Conservation (phyloP, 2,329 filamentous ascomycete species). For the Passalora sequoiae region DNA sequence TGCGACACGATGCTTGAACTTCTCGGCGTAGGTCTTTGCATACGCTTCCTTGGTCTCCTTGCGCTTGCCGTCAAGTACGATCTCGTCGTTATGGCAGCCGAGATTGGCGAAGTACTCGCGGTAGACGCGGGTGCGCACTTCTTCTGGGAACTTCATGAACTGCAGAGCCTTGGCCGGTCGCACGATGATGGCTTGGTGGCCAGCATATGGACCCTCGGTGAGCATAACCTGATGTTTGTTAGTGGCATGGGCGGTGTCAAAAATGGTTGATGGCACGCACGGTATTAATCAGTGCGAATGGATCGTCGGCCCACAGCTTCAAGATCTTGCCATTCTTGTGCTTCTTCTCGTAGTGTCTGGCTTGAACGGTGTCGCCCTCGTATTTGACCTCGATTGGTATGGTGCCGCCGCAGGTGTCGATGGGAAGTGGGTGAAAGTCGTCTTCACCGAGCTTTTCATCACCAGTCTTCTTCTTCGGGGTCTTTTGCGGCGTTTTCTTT, state of each 20-base stretch:
- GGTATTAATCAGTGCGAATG: slow-evolving; percentile 32
- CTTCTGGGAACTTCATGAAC: slow-evolving; percentile 29
- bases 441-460: slow-evolving; percentile 14
- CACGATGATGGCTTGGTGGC: slow-evolving; percentile 34
- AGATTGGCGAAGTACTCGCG: slow-evolving; percentile 29
- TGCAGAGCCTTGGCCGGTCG: slow-evolving; percentile 33
- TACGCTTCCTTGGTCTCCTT: slow-evolving; percentile 25
- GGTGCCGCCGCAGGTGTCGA: slow-evolving; percentile 11
- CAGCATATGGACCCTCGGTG: slow-evolving; percentile 30
- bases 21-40: slow-evolving; percentile 31
- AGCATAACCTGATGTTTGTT: slow-evolving; percentile 22
- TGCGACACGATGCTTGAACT: slow-evolving; percentile 30
- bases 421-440: slow-evolving; percentile 16
- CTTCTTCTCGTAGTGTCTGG: slow-evolving; percentile 19
- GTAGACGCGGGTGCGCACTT: slow-evolving; percentile 30
- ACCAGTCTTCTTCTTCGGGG: slow-evolving; percentile 15
- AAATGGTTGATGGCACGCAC: slow-evolving; percentile 19
- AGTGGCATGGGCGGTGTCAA: not conserved
- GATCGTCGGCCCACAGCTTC: slow-evolving; percentile 28
- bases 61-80: slow-evolving; percentile 31
- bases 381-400: slow-evolving; percentile 26
- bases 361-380: slow-evolving; percentile 21
- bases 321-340: slow-evolving; percentile 28
- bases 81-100: slow-evolving; percentile 22
- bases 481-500: slow-evolving; percentile 10